phyloP scores from a whole-genome alignment of 805 yeast species.

The Groenewaldozyma tartarivorans region DNA sequence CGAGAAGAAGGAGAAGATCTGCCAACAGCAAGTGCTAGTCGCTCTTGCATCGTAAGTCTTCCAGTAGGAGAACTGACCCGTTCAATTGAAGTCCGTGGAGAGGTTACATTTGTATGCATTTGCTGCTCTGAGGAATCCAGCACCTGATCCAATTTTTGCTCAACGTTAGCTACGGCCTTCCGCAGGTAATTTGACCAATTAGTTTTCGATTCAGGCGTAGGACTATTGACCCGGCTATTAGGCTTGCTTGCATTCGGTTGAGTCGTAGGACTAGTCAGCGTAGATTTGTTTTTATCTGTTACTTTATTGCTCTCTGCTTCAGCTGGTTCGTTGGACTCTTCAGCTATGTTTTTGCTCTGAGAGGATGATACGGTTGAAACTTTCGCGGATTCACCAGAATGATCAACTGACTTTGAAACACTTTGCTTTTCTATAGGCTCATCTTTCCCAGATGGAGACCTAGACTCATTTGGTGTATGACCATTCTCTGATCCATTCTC shows the following conservation, averaged over 20 bases:
- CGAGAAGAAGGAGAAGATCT: constrained; percentile 17
- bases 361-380: too few relatives aligned
- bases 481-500: too few relatives aligned
- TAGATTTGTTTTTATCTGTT: constrained; percentile 1
- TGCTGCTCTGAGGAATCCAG: constrained; percentile 18
- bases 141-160: constrained; percentile 31
- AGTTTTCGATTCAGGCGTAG: neutral
- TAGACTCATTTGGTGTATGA: too few relatives aligned
- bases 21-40: constrained; percentile 72
- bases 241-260: too few relatives aligned
- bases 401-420: too few relatives aligned
- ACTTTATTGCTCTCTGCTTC: too few relatives aligned
- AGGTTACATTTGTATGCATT: constrained; percentile 10
- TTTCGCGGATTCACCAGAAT: too few relatives aligned
- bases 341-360: too few relatives aligned
- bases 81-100: constrained; percentile 1
- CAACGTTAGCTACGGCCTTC: constrained; percentile 35
- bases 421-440: too few relatives aligned
- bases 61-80: constrained; percentile 1
- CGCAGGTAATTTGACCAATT: constrained; percentile 24
- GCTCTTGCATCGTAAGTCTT: constrained; percentile 69
- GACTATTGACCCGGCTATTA: too few relatives aligned
- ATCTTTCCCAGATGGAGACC: too few relatives aligned
- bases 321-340: too few relatives aligned
- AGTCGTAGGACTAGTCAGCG: constrained; percentile 3